A percentile compares a stretch with the other conserved stretches of the same genome.
phyloP scores from a whole-genome alignment of 495 filamentous ascomycete species.

The Margaritispora aquatica region DNA sequence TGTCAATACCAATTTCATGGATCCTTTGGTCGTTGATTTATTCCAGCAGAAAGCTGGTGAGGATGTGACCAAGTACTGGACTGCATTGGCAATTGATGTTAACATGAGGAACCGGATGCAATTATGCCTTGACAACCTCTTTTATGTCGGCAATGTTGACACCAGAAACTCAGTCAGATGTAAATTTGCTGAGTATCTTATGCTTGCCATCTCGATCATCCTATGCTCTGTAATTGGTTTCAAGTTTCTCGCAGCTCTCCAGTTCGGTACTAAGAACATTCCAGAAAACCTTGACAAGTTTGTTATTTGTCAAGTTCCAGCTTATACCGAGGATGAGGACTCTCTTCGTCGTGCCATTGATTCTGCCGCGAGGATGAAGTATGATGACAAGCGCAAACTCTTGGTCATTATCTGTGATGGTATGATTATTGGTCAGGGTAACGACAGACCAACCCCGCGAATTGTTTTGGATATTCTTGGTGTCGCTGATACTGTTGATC shows the following conservation, averaged over 20 bases:
- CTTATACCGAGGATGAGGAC: constrained; percentile 97
- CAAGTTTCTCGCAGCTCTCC: constrained; percentile 95
- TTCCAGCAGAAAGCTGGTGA: constrained; percentile 69
- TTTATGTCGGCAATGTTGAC: constrained; percentile 89
- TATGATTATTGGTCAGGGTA: constrained; percentile 99
- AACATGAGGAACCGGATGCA: constrained; percentile 61
- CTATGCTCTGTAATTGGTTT: constrained; percentile 78
- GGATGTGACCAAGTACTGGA: constrained; percentile 82
- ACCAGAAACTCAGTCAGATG: constrained; percentile 84
- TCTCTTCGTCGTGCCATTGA: constrained; percentile 95
- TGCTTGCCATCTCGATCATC: constrained; percentile 83
- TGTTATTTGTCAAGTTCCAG: constrained; percentile 94
- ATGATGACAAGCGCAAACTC: constrained; percentile 97
- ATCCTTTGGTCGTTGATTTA: constrained; percentile 61
- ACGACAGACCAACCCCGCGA: constrained; percentile 88
- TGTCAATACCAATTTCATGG: constrained; percentile 77
- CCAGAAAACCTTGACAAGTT: constrained; percentile 98
- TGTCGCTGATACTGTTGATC: constrained; percentile 87
- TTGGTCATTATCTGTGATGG: constrained; percentile 92
- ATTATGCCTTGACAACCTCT: constrained; percentile 86
- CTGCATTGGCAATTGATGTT: constrained; percentile 51
- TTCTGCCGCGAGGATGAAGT: constrained; percentile 90
- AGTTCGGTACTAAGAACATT: constrained; percentile 84
- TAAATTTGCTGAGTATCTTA: constrained; percentile 83
- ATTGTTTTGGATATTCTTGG: constrained; percentile 97